Percentiles rank a stretch among this genome's conserved stretches.
phyloP scores from a whole-genome alignment of 2,329 filamentous ascomycete species.

The Beauveria pseudobassiana region DNA sequence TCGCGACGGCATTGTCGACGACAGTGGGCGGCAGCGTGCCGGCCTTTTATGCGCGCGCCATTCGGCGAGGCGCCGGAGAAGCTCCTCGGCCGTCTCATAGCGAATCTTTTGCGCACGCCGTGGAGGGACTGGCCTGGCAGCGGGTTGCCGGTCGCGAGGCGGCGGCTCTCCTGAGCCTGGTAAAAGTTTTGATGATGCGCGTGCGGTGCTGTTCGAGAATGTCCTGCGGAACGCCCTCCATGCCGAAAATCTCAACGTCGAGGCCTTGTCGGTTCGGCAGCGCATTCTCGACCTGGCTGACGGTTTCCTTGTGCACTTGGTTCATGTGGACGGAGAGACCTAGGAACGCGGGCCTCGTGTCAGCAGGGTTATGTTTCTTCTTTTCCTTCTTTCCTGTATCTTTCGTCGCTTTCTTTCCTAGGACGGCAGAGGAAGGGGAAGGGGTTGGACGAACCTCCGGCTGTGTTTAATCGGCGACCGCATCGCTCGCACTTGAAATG shows the following conservation, averaged over 20 bases:
- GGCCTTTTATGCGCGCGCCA: conserved; percentile 63
- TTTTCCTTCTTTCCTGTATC: not conserved
- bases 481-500: conserved; percentile 97
- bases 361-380: not conserved
- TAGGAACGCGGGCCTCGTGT: conserved; percentile 26
- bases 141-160: conserved; percentile 76
- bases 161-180: conserved; percentile 74
- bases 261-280: conserved; percentile 77
- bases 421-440: not conserved
- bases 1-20: conserved; percentile 11
- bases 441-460: conserved; percentile 60
- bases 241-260: conserved; percentile 94
- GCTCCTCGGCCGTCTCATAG: conserved; percentile 66
- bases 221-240: conserved; percentile 91
- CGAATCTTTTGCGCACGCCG: conserved; percentile 63
- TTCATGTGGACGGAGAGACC: conserved; percentile 95
- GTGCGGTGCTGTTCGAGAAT: conserved; percentile 77
- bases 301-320: conserved; percentile 93
- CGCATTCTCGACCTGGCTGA: conserved; percentile 85
- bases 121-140: conserved; percentile 58
- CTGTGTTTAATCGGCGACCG: conserved; percentile 80
- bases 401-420: not conserved
- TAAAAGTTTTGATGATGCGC: conserved; percentile 82
- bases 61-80: conserved; percentile 73
- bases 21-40: conserved; percentile 36